Base-by-base conservation (phyloP, 148 eudicot species). In the Fagopyrum esculentum region DNA sequence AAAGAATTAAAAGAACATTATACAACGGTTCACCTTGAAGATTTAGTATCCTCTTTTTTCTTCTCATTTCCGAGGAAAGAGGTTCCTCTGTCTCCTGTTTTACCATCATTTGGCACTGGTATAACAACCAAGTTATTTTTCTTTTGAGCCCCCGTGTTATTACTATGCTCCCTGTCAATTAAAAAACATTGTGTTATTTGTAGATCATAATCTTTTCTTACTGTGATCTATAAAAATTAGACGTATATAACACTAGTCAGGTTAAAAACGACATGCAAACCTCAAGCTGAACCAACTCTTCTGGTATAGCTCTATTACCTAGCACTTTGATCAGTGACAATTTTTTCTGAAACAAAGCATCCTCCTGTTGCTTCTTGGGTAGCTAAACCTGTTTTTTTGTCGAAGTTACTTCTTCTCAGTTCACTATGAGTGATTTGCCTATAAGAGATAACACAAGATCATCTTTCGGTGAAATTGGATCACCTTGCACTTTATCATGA, bases 11-110 rank as follows among this genome's bases (percentile, higher is more conserved):
- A 16, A 40, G 40, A 66, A 19, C 7, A 0, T 45, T 29, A 61
- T 11, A 48, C 46, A 50, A 68, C 35, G 64, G 75, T 84, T 84
- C 60, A 89, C 92, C 94, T 84, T 68, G 79, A 80, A 74, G 81
- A 57, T 75, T 76, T 77, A 69, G 72, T 60, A 76, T 81, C 77
- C 51, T 79, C 77, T n/a, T 57, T 40, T 76, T 74, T 86, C 73
- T 77, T 88, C 78, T 73, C 78, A 48, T 73, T 82, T 79, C 72
- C 79, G 45, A 44, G 74, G 17, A 71, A 70, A 77, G 69, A 73
- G 55, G 78, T 45, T 73, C 77, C 79, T 71, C 60, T 73, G 45
- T 77, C 82, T 45, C 35, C 50, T 55, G 72, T 79, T 68, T 79
- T 82, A 78, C 54, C 69, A 66, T 75, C 80, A 73, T 63, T 69